Base-by-base conservation (phyloP, 2,329 filamentous ascomycete genomes). In the Colletotrichum musae region DNA sequence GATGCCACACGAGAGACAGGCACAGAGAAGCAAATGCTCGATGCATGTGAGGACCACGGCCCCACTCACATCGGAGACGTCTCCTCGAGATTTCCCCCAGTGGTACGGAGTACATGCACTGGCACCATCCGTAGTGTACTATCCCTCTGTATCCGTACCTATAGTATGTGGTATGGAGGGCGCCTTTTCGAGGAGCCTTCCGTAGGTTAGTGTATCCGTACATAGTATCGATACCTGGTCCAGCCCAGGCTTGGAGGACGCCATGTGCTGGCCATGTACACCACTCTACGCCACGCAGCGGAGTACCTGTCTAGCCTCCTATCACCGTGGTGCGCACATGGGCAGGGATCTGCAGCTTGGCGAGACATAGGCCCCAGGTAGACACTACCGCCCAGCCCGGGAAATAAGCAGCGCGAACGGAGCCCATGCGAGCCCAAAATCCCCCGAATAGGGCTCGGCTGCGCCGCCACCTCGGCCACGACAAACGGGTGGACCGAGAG, bases 391-490 rank as follows among this genome's bases (percentile, higher is more conserved):
- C 66, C 41, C 61, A 66, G 50, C 26, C 62, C 62, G 62, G 66
- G 66, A 51, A 66, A 66, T 66, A 69, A 69, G 56, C 54, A 69
- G 66, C 66, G 56, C 50, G 56, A 69, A 60, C 62, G 47, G 50
- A 50, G 66, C 62, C 66, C 56, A 69, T 59, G 66, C 56, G 66
- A 66, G 66, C 48, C 41, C 66, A 69, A 66, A 69, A 59, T 26
- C 26, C 48, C 61, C 66, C 56, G 56, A 69, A 28, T n/a, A 69
- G 43, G 50, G 61, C 54, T 60, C 43, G 62, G 61, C 18, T 32
- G 50, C 60, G 50, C 54, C 63, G 56, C 66, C 18, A 66, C 36
- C 24, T 26, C 36, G 61, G 15, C 58, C 56, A 39, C 16, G 53
- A 65, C 56, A 66, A 51, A 47, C 50, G 50, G 45, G 48, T 47